Conservation (phyloP, 2,329 filamentous ascomycete genomes). For the Ophiostoma fasciatum region DNA sequence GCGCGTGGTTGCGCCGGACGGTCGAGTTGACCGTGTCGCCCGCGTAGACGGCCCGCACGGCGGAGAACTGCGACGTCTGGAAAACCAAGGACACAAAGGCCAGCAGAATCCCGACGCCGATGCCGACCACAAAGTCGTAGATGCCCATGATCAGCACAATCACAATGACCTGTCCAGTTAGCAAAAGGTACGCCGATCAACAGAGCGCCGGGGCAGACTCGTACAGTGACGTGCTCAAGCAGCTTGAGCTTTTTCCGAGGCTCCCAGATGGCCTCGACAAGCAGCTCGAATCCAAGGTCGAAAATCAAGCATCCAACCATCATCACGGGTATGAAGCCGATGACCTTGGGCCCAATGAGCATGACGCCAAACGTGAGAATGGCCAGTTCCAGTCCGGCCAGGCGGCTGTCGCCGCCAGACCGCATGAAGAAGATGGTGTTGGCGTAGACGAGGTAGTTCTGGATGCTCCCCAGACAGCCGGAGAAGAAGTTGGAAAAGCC, state of each 20-base stretch:
- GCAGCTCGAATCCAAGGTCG: slow-evolving; percentile 79
- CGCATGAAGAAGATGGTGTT: slow-evolving; percentile 96
- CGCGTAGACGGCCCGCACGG: slow-evolving; percentile 79
- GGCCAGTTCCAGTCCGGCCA: slow-evolving; percentile 78
- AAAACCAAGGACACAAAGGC: slow-evolving; percentile 86
- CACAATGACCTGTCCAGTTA: slow-evolving; percentile 44
- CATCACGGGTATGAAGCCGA: slow-evolving; percentile 92
- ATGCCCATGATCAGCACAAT: slow-evolving; percentile 94
- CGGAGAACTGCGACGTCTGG: slow-evolving; percentile 78
- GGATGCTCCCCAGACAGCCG: slow-evolving; percentile 72
- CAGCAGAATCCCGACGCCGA: slow-evolving; percentile 78
- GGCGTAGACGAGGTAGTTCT: slow-evolving; percentile 95
- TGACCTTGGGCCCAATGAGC: slow-evolving; percentile 71
- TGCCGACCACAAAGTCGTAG: slow-evolving; percentile 92
- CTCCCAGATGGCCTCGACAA: slow-evolving; percentile 75
- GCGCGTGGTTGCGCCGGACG: slow-evolving; percentile 77
- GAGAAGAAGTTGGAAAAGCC: slow-evolving; percentile 88
- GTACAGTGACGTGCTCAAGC: slow-evolving; percentile 75
- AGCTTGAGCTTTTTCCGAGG: slow-evolving; percentile 78
- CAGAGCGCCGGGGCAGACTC: slow-evolving; percentile 11
- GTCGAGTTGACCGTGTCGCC: slow-evolving; percentile 84
- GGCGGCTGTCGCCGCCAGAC: slow-evolving; percentile 73
- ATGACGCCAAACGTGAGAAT: slow-evolving; percentile 66
- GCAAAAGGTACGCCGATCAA: not conserved
- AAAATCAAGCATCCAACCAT: slow-evolving; percentile 95